phyloP scores from a whole-genome alignment of 495 filamentous ascomycete genomes.

The Pseudevernia furfuracea region DNA sequence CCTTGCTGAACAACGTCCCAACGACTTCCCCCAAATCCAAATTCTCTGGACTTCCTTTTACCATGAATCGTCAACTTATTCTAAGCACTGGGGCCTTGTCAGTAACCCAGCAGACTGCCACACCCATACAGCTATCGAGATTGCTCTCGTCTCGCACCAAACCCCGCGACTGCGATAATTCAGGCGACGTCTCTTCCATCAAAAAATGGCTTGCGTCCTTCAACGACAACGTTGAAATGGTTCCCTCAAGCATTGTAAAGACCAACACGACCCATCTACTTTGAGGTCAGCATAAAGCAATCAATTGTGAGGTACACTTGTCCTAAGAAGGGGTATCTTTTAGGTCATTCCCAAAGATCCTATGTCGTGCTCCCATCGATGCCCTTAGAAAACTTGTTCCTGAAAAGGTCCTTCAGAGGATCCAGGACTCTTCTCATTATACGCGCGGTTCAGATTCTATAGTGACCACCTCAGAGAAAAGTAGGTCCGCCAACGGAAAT shows the following conservation, averaged over 20 bases:
- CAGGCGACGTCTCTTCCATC: background rate
- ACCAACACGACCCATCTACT: background rate
- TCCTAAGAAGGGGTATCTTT: background rate
- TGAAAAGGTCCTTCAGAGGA: background rate
- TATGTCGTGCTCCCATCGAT: background rate
- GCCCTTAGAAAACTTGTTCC: background rate
- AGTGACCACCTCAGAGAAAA: background rate
- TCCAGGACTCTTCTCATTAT: slow-evolving; percentile 1
- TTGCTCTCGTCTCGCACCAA: slow-evolving; percentile 10
- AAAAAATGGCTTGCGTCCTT: slow-evolving; percentile 1
- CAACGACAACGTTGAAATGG: background rate
- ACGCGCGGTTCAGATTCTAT: background rate
- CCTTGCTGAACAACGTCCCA: background rate
- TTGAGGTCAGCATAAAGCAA: background rate
- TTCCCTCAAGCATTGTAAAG: background rate
- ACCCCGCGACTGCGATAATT: background rate
- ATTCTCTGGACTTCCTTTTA: too few species aligned
- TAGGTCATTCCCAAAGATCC: background rate
- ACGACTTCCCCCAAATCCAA: background rate
- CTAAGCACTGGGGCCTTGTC: background rate
- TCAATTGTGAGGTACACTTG: background rate
- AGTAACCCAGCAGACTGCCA: background rate
- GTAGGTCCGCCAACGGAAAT: background rate
- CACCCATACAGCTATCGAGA: background rate
- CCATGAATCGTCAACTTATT: slow-evolving; percentile 4